Percentiles rank a stretch among this genome's conserved stretches.
Evolutionary conservation across 176 grass and related monocot genomes (phyloP).

Genomic region (Hsuehochloa calcarea): DNA sequence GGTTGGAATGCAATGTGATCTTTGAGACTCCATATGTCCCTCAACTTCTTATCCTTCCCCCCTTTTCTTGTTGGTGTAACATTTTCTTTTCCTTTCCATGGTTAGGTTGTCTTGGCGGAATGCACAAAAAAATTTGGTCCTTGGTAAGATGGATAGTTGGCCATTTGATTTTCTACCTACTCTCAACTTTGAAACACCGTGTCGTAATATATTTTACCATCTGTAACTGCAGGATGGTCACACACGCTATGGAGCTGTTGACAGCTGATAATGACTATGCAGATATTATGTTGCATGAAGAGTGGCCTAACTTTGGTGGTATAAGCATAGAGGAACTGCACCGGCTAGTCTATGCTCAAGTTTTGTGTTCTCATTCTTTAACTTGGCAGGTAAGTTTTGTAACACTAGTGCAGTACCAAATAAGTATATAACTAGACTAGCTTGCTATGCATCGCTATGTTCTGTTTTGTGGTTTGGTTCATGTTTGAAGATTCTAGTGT

Average conservation of each 20-base stretch:
- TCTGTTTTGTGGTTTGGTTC: conserved; percentile 4
- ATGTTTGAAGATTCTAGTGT: conserved; percentile 13
- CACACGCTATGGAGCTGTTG: conserved; percentile 83
- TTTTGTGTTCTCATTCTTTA: conserved; percentile 88
- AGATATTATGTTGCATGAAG: conserved; percentile 80
- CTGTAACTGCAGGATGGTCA: conserved; percentile 76
- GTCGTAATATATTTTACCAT: conserved; percentile 25
- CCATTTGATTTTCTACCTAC: conserved; percentile 19
- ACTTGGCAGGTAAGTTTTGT: conserved; percentile 89
- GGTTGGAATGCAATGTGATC: conserved; percentile 48
- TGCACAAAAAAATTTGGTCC: conserved; percentile 82
- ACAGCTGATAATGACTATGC: conserved; percentile 80
- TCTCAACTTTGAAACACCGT: conserved; percentile 8
- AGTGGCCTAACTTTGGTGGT: conserved; percentile 69
- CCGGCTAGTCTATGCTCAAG: conserved; percentile 84
- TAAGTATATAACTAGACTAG: conserved; percentile 16
- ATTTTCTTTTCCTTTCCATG: conserved; percentile 35
- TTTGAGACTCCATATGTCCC: conserved; percentile 11
- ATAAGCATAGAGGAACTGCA: conserved; percentile 91
- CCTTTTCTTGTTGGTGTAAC: conserved; percentile 25
- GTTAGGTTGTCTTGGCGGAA: conserved; percentile 88
- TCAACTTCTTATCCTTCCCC: conserved; percentile 12
- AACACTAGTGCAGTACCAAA: conserved; percentile 1
- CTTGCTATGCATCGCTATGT: neutral
- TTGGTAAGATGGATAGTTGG: conserved; percentile 60